Percentiles rank a stretch among this genome's conserved stretches.
Conservation (phyloP, 768 basidiomycete genomes). For the Hortiboletus campestris region DNA sequence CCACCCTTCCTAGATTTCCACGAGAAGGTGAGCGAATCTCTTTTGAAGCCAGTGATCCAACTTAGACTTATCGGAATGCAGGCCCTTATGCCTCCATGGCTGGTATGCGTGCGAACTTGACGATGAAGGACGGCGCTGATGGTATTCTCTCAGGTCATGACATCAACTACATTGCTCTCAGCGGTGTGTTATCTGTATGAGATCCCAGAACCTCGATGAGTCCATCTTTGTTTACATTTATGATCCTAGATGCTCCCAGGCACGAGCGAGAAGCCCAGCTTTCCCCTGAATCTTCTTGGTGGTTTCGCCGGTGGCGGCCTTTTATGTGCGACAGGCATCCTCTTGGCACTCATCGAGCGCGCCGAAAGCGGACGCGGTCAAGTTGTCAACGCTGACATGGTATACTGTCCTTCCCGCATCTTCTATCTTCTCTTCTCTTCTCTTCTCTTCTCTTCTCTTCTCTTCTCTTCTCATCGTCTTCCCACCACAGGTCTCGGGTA, state of each 20-base stretch:
- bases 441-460: too few relatives aligned
- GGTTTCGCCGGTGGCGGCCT: slow-evolving; percentile 85
- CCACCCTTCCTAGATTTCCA: slow-evolving; percentile 47
- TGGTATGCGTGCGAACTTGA: slow-evolving; percentile 39
- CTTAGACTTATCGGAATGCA: slow-evolving; percentile 30
- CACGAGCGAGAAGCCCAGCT: slow-evolving; percentile 55
- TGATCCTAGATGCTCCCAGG: slow-evolving; percentile 63
- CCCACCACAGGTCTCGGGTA: slow-evolving; percentile 65
- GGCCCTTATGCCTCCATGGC: slow-evolving; percentile 77
- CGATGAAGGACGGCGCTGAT: not conserved
- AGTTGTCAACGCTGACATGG: slow-evolving; percentile 77
- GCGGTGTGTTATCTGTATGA: slow-evolving; percentile 66
- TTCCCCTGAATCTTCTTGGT: slow-evolving; percentile 74
- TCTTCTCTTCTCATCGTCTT: not conserved
- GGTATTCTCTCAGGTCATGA: slow-evolving; percentile 59
- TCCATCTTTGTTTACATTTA: not conserved
- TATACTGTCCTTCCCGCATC: slow-evolving; percentile 22
- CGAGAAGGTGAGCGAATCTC: slow-evolving; percentile 45
- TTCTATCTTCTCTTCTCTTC: too few relatives aligned
- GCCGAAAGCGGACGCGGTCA: slow-evolving; percentile 66
- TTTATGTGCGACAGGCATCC: slow-evolving; percentile 66
- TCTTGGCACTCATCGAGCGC: slow-evolving; percentile 73
- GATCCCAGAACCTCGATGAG: not conserved
- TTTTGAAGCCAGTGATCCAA: slow-evolving; percentile 5
- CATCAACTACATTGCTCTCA: slow-evolving; percentile 80